phyloP scores from a whole-genome alignment of 306 rosid species.

The Cucumis cinereus region DNA sequence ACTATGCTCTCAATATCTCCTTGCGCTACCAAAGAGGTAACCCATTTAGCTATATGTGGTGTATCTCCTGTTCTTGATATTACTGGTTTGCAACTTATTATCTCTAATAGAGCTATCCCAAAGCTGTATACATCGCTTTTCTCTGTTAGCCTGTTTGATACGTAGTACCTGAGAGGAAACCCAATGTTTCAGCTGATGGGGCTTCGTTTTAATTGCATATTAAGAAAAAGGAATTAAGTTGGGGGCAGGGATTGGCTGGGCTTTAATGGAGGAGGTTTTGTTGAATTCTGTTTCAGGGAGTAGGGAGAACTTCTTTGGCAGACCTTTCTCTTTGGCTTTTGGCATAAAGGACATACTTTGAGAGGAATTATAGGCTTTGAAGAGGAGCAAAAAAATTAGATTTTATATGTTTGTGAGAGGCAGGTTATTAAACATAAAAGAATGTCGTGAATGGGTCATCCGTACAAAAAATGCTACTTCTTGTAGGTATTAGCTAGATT shows the following conservation, averaged over 20 bases:
- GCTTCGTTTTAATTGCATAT: background rate
- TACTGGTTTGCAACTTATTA: slow-evolving; percentile 12
- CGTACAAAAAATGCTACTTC: too few relatives aligned
- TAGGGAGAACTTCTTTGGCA: background rate
- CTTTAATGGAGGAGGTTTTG: background rate
- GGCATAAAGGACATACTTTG: background rate
- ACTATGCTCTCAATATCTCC: slow-evolving; percentile 13
- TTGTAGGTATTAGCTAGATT: background rate
- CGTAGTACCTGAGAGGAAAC: slow-evolving; percentile 9
- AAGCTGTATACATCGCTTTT: slow-evolving; percentile 24
- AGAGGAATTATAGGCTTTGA: background rate
- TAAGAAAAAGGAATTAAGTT: background rate
- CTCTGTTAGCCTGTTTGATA: slow-evolving; percentile 17
- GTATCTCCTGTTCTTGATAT: background rate
- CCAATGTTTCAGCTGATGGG: background rate
- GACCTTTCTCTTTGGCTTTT: background rate
- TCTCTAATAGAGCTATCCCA: slow-evolving; percentile 18
- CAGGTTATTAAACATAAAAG: too few relatives aligned
- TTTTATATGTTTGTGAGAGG: too few relatives aligned
- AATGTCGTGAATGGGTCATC: too few relatives aligned
- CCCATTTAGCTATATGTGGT: slow-evolving; percentile 16
- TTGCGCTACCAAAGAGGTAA: background rate
- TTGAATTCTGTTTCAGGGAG: background rate
- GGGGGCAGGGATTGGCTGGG: background rate
- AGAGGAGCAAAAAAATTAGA: too few relatives aligned